These are phyloP conservation scores for Cardamine chenopodiifolia DNA, from an alignment of 345 rosid genomes.

Conservation along the genomic window DNA sequence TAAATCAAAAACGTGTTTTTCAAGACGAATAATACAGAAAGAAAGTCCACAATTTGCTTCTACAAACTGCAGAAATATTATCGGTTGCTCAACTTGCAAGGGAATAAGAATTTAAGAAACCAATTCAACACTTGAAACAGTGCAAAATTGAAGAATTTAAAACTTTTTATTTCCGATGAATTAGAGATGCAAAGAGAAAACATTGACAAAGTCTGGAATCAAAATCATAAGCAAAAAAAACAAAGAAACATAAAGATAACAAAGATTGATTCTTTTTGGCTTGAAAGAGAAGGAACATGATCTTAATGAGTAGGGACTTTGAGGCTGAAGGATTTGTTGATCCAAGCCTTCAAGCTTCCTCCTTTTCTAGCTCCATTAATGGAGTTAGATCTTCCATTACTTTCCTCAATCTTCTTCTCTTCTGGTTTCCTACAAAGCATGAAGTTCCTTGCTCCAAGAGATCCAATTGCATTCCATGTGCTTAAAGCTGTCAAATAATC, in stretches of 20 bases:
- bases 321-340: slow-evolving; percentile 79
- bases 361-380: slow-evolving; percentile 49
- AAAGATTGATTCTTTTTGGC: background rate
- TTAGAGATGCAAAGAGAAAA: background rate
- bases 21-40: slow-evolving; percentile 7
- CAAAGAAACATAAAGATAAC: background rate
- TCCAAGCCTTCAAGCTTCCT: slow-evolving; percentile 91
- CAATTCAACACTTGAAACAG: background rate
- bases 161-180: slow-evolving; percentile 16
- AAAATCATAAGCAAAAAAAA: slow-evolving; percentile 5
- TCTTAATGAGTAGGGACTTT: slow-evolving; percentile 66
- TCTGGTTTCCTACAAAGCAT: slow-evolving; percentile 86
- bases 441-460: slow-evolving; percentile 74
- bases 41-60: slow-evolving; percentile 6
- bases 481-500: slow-evolving; percentile 53
- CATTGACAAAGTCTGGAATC: slow-evolving; percentile 15
- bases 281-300: background rate
- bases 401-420: slow-evolving; percentile 45
- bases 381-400: slow-evolving; percentile 39
- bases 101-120: background rate
- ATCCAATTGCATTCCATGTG: slow-evolving; percentile 86
- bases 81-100: slow-evolving; percentile 13
- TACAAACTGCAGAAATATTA: no score
- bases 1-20: slow-evolving; percentile 13
- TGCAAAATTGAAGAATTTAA: background rate